Percentiles rank a stretch among this genome's conserved stretches.
phyloP scores from a whole-genome alignment of 306 rosid genomes.

The Astragalus membranaceus region DNA sequence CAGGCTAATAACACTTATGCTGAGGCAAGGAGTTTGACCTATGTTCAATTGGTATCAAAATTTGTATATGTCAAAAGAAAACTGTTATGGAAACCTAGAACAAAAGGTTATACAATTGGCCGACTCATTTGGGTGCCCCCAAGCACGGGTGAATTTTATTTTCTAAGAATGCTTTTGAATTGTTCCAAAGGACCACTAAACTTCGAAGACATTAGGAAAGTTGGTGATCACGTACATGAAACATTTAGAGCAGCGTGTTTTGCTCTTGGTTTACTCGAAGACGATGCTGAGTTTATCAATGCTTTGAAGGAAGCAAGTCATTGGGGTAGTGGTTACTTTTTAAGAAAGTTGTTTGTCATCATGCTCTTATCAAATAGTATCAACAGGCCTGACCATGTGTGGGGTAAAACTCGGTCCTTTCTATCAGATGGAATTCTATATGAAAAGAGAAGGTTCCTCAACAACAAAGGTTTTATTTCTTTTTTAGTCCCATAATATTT shows the following conservation, averaged over 20 bases:
- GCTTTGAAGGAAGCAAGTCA: not conserved
- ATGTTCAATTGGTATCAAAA: not conserved
- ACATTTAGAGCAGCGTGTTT: not conserved
- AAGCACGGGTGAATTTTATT: too few species aligned
- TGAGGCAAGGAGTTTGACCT: not conserved
- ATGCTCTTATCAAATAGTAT: not conserved
- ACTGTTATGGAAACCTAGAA: too few species aligned
- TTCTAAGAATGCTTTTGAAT: too few species aligned
- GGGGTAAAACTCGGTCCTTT: not conserved
- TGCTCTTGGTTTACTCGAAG: not conserved
- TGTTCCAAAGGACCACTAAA: not conserved
- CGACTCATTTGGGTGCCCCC: not conserved
- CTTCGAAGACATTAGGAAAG: not conserved
- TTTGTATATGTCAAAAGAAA: not conserved
- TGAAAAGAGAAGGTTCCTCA: not conserved
- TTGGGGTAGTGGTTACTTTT: not conserved
- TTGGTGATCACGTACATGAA: not conserved
- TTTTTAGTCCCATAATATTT: too few species aligned
- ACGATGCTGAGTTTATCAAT: not conserved
- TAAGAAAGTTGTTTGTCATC: not conserved
- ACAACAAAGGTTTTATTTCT: not conserved
- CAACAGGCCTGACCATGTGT: not conserved
- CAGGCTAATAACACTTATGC: not conserved
- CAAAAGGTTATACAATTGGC: not conserved
- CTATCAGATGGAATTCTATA: not conserved